Conservation (phyloP, 306 rosid species). For the Cercis canadensis region DNA sequence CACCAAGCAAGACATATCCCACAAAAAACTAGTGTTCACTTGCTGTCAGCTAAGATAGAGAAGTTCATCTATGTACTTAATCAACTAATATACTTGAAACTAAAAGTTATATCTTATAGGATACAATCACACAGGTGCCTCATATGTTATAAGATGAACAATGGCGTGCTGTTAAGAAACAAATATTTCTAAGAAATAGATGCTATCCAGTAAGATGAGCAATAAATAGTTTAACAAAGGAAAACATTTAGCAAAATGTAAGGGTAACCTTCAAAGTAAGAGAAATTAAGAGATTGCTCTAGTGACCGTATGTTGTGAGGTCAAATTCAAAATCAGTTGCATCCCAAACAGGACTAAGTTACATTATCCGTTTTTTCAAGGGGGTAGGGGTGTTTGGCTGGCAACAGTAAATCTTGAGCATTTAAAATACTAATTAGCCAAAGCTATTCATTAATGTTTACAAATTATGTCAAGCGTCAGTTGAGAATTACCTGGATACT, state of each 20-base stretch:
- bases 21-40: not conserved
- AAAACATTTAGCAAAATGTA: not conserved
- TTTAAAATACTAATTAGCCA: conserved; percentile 7
- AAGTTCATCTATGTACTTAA: too few relatives aligned
- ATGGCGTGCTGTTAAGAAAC: too few relatives aligned
- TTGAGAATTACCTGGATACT: conserved; percentile 65
- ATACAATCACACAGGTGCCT: too few relatives aligned
- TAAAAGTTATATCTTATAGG: too few relatives aligned
- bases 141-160: too few relatives aligned
- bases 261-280: not conserved
- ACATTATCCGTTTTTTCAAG: not conserved
- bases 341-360: conserved; percentile 8
- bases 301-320: not conserved
- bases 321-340: conserved; percentile 23
- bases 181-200: not conserved
- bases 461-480: conserved; percentile 21
- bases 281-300: not conserved
- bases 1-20: not conserved
- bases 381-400: not conserved
- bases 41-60: not conserved
- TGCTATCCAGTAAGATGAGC: not conserved
- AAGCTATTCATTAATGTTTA: not conserved
- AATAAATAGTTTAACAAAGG: not conserved
- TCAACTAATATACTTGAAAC: too few relatives aligned
- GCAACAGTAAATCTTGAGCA: not conserved